Evolutionary conservation across 192 early-diverging fungal genomes (phyloP).

Genomic region (Coemansia sp.): DNA sequence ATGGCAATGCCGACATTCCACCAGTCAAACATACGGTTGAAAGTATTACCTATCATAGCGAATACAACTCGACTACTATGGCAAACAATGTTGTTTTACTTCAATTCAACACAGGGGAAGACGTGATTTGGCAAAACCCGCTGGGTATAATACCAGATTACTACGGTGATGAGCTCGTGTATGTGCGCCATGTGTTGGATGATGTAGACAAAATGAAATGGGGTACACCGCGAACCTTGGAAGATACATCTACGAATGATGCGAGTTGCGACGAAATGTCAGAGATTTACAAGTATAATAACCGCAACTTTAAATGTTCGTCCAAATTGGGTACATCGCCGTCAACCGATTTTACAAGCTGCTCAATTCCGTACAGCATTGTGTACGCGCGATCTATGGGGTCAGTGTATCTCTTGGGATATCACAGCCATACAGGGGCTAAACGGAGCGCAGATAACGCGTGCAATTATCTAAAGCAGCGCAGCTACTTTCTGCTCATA

Average conservation of each 20-base stretch:
- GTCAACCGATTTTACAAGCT: background rate
- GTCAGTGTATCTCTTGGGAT: background rate
- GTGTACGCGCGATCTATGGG: background rate
- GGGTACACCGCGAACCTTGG: background rate
- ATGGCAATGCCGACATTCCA: background rate
- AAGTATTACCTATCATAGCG: constrained; percentile 2
- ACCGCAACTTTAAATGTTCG: background rate
- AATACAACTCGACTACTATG: constrained; percentile 6
- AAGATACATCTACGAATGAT: background rate
- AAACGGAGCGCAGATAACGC: background rate
- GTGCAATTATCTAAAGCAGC: background rate
- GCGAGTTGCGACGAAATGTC: background rate
- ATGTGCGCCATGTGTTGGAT: background rate
- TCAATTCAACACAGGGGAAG: constrained; percentile 8
- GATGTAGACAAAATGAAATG: background rate
- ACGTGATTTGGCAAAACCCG: background rate
- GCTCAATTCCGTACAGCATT: background rate
- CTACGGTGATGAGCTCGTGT: background rate
- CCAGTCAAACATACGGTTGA: constrained; percentile 3
- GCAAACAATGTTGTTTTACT: constrained; percentile 18
- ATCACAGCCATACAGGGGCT: background rate
- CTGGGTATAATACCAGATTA: background rate
- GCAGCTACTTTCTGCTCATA: background rate
- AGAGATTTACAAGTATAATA: background rate
- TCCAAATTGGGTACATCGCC: background rate